phyloP scores from a whole-genome alignment of 1,139 yeast species.

The Sugiyamaella neomexicana region DNA sequence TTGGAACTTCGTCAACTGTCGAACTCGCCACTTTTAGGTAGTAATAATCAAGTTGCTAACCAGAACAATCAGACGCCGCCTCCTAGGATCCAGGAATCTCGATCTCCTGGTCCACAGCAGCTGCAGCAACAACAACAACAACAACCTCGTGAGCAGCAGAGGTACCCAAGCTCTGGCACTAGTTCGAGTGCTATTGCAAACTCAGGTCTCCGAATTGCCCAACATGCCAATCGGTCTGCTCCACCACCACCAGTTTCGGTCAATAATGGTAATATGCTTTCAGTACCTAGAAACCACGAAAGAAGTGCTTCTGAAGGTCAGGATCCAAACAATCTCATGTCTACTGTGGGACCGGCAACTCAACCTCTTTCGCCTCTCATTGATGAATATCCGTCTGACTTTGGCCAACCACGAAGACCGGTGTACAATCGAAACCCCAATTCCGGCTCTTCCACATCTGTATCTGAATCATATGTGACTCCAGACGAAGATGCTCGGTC shows the following conservation, averaged over 20 bases:
- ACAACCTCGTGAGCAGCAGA: constrained; percentile 3
- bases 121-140: constrained; percentile 19
- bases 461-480: constrained; percentile 13
- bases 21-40: constrained; percentile 1
- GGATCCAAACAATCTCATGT: constrained; percentile 36
- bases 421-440: constrained; percentile 5
- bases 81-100: constrained; percentile 6
- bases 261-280: constrained; percentile 1
- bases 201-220: constrained; percentile 13
- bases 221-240: constrained; percentile 8
- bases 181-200: too few relatives aligned
- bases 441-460: constrained; percentile 3
- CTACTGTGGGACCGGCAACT: constrained; percentile 31
- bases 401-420: constrained; percentile 1
- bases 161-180: constrained; percentile 10
- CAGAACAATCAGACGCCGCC: not conserved
- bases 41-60: not conserved
- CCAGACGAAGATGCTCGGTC: constrained; percentile 18
- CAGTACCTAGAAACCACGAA: constrained; percentile 27
- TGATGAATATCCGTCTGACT: constrained; percentile 14
- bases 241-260: constrained; percentile 13
- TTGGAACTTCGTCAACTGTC: constrained; percentile 8
- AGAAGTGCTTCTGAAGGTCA: constrained; percentile 39
- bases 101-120: constrained; percentile 11
- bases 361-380: constrained; percentile 33